Evolutionary conservation across 306 rosid genomes (phyloP), one percentile per base, ranked within the genome.

Genomic region (Hippophae gyantsensis): DNA sequence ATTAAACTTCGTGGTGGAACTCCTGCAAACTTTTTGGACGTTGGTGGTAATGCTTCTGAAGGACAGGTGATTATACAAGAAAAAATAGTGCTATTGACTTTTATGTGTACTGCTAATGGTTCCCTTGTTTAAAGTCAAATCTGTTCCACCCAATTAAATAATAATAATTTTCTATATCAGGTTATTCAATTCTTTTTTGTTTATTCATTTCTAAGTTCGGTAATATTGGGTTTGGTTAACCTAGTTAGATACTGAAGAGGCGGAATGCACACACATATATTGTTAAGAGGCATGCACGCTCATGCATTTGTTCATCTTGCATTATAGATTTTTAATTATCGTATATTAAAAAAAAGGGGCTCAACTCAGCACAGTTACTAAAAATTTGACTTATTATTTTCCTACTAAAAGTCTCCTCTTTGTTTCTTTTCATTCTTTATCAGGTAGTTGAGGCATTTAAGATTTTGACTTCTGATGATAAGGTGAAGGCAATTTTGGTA

Each of bases 31-130:
- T 92, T 92, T 72, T 80, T 92, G 56, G 99, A 92, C 70, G 95
- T 88, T 3, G 99, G 99, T 62, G 99, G 99, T 54, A 86, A 84
- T 88, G 99, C 99, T 59, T 87, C 99, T 52, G 99, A 92, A 82
- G 72, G 74, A 74, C 99, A 92, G 99, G 99, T 92, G 76, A 83
- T 72, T 61, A 50, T 61, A 43, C 27, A 63, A 55, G 67, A 25
- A 12, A 4, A 49, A 9, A 25, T 25, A 48, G 46, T 47, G 52
- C 48, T 62, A 27, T 40, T 2, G 49, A 58, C 59, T 60, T 53
- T 64, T 52, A 55, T 51, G 51, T 48, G 60, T n/a, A 11, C 27
- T 27, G 43, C 59, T 57, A 45, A 25, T 52, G 52, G 63, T 52
- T 13, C 8, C 7, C 10, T 13, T 56, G 27, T 51, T 46, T 26